A percentile compares a stretch with the other conserved stretches of the same genome.
These are phyloP conservation scores for Claviceps africana DNA, from an alignment of 2,329 filamentous ascomycete genomes.

Conservation along the genomic window DNA sequence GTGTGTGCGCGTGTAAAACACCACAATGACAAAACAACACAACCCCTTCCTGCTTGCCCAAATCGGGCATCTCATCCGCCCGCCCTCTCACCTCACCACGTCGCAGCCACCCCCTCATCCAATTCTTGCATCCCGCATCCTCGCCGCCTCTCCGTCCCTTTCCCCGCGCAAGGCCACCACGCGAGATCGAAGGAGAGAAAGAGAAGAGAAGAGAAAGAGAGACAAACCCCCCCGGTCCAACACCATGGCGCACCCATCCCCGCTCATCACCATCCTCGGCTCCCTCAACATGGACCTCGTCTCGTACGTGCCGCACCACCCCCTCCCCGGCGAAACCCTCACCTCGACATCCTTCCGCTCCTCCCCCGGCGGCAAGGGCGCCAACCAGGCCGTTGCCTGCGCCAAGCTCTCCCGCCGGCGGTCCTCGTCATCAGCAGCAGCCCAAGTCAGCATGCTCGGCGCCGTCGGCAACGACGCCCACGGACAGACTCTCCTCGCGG, in stretches of 20 bases:
- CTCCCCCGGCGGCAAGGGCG: constrained; percentile 83
- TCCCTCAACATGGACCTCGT: constrained; percentile 93
- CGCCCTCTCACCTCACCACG: too few relatives aligned
- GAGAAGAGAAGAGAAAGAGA: too few relatives aligned
- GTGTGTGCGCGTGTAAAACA: too few relatives aligned
- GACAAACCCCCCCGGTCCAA: too few relatives aligned
- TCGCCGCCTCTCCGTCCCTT: too few relatives aligned
- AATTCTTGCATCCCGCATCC: too few relatives aligned
- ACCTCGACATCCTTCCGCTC: constrained; percentile 65
- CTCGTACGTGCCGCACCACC: constrained; percentile 72
- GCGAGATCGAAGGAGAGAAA: too few relatives aligned
- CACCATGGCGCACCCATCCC: constrained; percentile 2
- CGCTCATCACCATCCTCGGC: constrained; percentile 67
- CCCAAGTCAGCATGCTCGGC: constrained; percentile 40
- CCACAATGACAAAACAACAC: too few relatives aligned
- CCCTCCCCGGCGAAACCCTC: constrained; percentile 74
- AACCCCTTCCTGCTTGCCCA: background rate
- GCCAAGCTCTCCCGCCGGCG: constrained; percentile 56
- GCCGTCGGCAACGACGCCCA: constrained; percentile 59
- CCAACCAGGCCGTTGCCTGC: constrained; percentile 87
- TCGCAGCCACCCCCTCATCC: too few relatives aligned
- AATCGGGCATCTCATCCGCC: background rate
- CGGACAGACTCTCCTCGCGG: constrained; percentile 42
- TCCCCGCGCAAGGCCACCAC: too few relatives aligned
- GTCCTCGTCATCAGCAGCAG: background rate